Evolutionary conservation across 2,329 filamentous ascomycete genomes (phyloP).

Genomic region (Paramyrothecium sp.): DNA sequence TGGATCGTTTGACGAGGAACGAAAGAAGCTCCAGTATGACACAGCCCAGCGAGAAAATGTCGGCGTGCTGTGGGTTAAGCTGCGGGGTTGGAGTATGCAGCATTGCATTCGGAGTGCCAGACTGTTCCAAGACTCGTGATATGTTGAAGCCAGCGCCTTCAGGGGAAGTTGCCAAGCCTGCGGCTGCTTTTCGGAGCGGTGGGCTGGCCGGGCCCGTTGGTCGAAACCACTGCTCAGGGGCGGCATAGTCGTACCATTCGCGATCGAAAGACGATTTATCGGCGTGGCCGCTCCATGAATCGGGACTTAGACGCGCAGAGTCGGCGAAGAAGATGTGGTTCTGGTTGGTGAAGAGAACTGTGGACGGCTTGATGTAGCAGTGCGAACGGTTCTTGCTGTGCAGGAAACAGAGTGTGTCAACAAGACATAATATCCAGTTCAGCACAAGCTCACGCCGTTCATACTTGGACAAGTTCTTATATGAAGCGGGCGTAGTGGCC

Average conservation of each 20-base stretch:
- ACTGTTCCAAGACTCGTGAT: conserved; percentile 24
- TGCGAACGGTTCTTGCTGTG: conserved; percentile 65
- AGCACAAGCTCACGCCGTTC: conserved; percentile 59
- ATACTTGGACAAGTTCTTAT: conserved; percentile 61
- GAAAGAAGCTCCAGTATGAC: conserved; percentile 71
- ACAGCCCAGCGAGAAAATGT: conserved; percentile 72
- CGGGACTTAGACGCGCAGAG: conserved; percentile 47
- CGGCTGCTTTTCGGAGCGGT: conserved; percentile 27
- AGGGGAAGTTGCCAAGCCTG: conserved; percentile 30
- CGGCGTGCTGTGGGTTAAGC: conserved; percentile 57
- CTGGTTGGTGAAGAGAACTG: conserved; percentile 63
- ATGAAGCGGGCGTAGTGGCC: conserved; percentile 57
- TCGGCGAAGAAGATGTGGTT: conserved; percentile 69
- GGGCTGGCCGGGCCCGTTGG: conserved; percentile 32
- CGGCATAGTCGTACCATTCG: conserved; percentile 70
- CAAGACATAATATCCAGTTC: conserved; percentile 74
- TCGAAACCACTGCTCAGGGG: conserved; percentile 63
- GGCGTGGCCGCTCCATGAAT: conserved; percentile 38
- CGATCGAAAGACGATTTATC: conserved; percentile 57
- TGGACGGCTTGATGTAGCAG: conserved; percentile 68
- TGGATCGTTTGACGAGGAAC: conserved; percentile 66
- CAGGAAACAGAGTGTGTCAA: conserved; percentile 65
- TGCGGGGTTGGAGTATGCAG: conserved; percentile 38
- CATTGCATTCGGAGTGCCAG: conserved; percentile 26
- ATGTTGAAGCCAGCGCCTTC: conserved; percentile 34